Evolutionary conservation across 2,329 filamentous ascomycete genomes (phyloP), one percentile per base, ranked within the genome.

Genomic region (Sordariomycetes sp.): DNA sequence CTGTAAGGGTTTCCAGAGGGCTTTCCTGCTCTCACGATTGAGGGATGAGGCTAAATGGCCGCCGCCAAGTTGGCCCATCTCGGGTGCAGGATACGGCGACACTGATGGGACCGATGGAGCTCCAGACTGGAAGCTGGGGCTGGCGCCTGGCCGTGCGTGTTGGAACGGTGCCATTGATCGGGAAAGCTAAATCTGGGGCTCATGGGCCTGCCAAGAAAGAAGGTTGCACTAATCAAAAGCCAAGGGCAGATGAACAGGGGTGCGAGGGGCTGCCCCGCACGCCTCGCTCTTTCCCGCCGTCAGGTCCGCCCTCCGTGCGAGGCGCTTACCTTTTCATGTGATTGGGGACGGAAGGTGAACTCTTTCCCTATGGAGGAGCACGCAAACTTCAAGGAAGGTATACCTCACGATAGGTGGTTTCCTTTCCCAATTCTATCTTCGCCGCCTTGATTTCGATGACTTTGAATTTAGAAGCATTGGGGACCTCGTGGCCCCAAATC

Each of bases 191-290:
- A 57, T 57, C 55, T 51, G 43, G 55, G 43, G 55, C 40, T 57
- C 51, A 57, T 55, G 25, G 54, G 25, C 37, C 37, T 50, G 54
- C 54, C 54, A 55, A 55, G 54, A 55, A 46, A 46, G 20, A 43
- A 48, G 54, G 35, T 55, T 46, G 43, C 35, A 55, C 25, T 43
- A 55, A 55, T n/a, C 22, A 14, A 24, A 50, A 50, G 46, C 46
- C 46, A 50, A 50, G 35, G 5, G n/a, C 37, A 24, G 25, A 32
- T 10, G n/a, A 37, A 32, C 54, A 55, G 54, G 54, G 54, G 54
- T 32, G 22, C 7, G 53, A 20, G 32, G 34, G n/a, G 35, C 37
- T 55, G 46, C 54, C 37, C 53, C 34, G 6, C 14, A 16, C 32
- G 11, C 5, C 22, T 16, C n/a, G 35, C 14, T 16, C 16, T 2